Evolutionary conservation across 1,139 yeast species (phyloP).

Genomic region (Sugiyamaella grinbergsii): DNA sequence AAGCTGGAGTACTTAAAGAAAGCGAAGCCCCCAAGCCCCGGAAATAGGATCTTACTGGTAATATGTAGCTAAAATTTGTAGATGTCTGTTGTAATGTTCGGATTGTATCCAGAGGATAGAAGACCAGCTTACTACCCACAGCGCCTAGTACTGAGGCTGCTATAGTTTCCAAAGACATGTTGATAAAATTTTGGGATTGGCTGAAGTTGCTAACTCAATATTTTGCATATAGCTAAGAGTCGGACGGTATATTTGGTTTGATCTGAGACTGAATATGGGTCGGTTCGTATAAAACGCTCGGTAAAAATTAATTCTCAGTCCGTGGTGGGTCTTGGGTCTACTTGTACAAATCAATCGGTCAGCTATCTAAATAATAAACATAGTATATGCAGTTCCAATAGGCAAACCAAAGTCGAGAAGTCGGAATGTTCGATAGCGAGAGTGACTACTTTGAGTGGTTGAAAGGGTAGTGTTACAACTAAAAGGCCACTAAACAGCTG

Average conservation of each 20-base stretch:
- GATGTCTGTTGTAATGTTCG: constrained; percentile 47
- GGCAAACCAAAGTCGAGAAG: not conserved
- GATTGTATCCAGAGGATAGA: constrained; percentile 46
- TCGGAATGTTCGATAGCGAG: too few species aligned
- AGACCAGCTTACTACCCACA: constrained; percentile 42
- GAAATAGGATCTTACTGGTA: constrained; percentile 47
- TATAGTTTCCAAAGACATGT: constrained; percentile 34
- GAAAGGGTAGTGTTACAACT: too few species aligned
- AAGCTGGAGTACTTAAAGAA: constrained; percentile 48
- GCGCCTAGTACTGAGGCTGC: constrained; percentile 41
- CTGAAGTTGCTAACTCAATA: not conserved
- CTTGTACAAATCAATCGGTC: too few species aligned
- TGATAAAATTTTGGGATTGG: not conserved
- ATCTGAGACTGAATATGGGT: too few species aligned
- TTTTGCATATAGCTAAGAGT: not conserved
- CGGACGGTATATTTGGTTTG: too few species aligned
- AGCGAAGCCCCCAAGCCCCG: constrained; percentile 46
- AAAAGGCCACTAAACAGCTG: too few species aligned
- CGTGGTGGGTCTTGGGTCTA: too few species aligned
- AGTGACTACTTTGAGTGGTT: too few species aligned
- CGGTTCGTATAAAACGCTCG: too few species aligned
- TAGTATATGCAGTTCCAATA: constrained; percentile 2
- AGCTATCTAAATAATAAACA: too few species aligned
- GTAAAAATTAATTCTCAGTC: too few species aligned
- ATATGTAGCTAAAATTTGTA: constrained; percentile 39